Percentiles rank a stretch among this genome's conserved stretches.
phyloP scores from a whole-genome alignment of 192 early-diverging fungal species.

The Radiomyces spectabilis region DNA sequence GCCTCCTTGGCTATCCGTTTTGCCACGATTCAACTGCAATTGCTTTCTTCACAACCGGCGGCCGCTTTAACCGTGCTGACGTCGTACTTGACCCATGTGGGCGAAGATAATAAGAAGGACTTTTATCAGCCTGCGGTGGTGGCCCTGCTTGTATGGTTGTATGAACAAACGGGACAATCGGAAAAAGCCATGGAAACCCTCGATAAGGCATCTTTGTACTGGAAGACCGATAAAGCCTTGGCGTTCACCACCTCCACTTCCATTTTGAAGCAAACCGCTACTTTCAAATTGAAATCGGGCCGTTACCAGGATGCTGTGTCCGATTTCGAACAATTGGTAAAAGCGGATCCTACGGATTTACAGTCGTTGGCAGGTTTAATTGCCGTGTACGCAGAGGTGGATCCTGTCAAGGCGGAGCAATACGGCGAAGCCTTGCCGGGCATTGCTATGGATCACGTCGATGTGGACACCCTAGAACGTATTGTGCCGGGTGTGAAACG shows the following conservation, averaged over 20 bases:
- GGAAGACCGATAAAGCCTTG: conserved; percentile 33
- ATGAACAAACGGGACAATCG: conserved; percentile 53
- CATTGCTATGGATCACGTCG: conserved; percentile 32
- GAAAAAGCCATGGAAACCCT: conserved; percentile 51
- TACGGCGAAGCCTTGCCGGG: conserved; percentile 48
- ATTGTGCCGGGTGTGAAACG: conserved; percentile 47
- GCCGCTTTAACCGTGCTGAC: conserved; percentile 44
- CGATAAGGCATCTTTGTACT: conserved; percentile 49
- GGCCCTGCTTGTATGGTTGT: conserved; percentile 65
- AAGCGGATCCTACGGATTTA: conserved; percentile 53
- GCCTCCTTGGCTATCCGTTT: conserved; percentile 48
- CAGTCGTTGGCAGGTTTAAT: conserved; percentile 62
- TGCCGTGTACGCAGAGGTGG: conserved; percentile 53
- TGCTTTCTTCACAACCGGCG: conserved; percentile 37
- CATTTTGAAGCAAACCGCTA: conserved; percentile 56
- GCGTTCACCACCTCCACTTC: conserved; percentile 12
- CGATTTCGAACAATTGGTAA: conserved; percentile 65
- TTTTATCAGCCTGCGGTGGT: conserved; percentile 54
- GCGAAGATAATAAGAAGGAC: conserved; percentile 13
- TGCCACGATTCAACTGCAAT: conserved; percentile 53
- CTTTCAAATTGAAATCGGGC: conserved; percentile 56
- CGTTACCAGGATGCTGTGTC: conserved; percentile 54
- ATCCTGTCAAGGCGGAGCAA: conserved; percentile 54
- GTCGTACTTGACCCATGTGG: conserved; percentile 27
- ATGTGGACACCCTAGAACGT: conserved; percentile 48